Evolutionary conservation across 768 basidiomycete genomes (phyloP).

Genomic region (Agrocybe chaxingu): DNA sequence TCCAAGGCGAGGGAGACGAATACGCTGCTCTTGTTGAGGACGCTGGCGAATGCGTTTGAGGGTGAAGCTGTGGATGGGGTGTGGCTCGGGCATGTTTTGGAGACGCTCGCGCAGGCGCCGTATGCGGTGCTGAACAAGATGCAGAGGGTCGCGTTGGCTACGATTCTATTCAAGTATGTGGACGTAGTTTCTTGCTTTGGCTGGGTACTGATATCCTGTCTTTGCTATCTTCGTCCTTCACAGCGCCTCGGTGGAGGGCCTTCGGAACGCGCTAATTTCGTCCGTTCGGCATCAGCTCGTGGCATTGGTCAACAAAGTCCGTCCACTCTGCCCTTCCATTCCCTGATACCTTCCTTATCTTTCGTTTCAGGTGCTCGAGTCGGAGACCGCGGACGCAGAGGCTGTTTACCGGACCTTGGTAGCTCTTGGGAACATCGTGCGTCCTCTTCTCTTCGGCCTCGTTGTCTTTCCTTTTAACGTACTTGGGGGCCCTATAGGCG

Average conservation of each 20-base stretch:
- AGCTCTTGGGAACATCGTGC: slow-evolving; percentile 70
- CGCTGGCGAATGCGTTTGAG: slow-evolving; percentile 76
- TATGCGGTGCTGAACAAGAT: slow-evolving; percentile 60
- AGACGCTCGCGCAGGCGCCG: slow-evolving; percentile 44
- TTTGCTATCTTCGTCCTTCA: not conserved
- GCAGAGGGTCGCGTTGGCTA: slow-evolving; percentile 75
- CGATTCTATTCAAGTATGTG: slow-evolving; percentile 85
- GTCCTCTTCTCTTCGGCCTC: slow-evolving; percentile 14
- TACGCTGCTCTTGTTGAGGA: slow-evolving; percentile 73
- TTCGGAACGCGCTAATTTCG: slow-evolving; percentile 39
- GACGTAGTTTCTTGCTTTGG: not conserved
- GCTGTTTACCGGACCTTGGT: slow-evolving; percentile 69
- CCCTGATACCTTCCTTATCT: not conserved
- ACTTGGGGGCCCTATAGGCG: slow-evolving; percentile 33
- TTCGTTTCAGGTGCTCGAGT: slow-evolving; percentile 38
- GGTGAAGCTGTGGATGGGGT: slow-evolving; percentile 37
- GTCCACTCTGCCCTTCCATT: not conserved
- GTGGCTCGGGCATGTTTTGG: slow-evolving; percentile 47
- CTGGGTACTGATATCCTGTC: slow-evolving; percentile 4
- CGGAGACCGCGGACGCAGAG: slow-evolving; percentile 59
- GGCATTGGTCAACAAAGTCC: slow-evolving; percentile 28
- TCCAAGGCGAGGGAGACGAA: slow-evolving; percentile 83
- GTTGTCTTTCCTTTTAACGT: not conserved
- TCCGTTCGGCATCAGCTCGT: slow-evolving; percentile 40
- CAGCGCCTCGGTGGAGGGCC: slow-evolving; percentile 63